phyloP scores from a whole-genome alignment of 345 rosid genomes.

The Durio zibethinus region DNA sequence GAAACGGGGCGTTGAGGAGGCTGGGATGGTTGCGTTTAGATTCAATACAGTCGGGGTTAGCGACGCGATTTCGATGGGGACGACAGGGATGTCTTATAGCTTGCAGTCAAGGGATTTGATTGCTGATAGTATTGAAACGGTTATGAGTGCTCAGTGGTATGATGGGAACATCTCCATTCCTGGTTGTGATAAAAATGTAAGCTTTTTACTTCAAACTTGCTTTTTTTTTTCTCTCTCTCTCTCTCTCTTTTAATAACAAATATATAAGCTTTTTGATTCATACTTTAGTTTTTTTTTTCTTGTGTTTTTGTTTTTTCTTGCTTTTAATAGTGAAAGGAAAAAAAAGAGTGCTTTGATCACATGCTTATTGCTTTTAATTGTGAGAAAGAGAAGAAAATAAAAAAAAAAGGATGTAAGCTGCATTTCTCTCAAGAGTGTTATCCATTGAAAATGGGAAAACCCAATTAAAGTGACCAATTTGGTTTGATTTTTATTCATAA shows the following conservation, averaged over 20 bases:
- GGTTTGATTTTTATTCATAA: not conserved
- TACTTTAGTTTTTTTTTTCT: not conserved
- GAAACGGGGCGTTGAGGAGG: slow-evolving; percentile 73
- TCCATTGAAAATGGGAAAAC: not conserved
- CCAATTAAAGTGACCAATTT: not conserved
- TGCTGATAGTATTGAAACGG: slow-evolving; percentile 98
- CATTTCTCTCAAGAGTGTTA: not conserved
- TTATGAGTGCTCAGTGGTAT: slow-evolving; percentile 97
- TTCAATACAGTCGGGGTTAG: slow-evolving; percentile 95
- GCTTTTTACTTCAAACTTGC: slow-evolving; percentile 12
- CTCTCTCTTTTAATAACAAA: not conserved
- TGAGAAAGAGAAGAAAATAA: not conserved
- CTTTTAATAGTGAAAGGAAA: not conserved
- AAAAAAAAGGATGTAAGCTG: not conserved
- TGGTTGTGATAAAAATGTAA: slow-evolving; percentile 92
- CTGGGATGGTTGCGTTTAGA: slow-evolving; percentile 91
- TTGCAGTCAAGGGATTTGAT: slow-evolving; percentile 91
- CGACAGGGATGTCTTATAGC: slow-evolving; percentile 80
- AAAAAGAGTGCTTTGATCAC: not conserved
- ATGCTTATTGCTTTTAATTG: not conserved
- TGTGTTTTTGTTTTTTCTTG: not conserved
- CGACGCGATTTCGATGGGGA: slow-evolving; percentile 92
- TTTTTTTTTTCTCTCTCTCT: not conserved
- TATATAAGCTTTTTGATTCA: not conserved
- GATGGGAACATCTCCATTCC: slow-evolving; percentile 92